Base-by-base conservation (phyloP, 352 stramenopile species). In the Phytophthora pseudosyringae region DNA sequence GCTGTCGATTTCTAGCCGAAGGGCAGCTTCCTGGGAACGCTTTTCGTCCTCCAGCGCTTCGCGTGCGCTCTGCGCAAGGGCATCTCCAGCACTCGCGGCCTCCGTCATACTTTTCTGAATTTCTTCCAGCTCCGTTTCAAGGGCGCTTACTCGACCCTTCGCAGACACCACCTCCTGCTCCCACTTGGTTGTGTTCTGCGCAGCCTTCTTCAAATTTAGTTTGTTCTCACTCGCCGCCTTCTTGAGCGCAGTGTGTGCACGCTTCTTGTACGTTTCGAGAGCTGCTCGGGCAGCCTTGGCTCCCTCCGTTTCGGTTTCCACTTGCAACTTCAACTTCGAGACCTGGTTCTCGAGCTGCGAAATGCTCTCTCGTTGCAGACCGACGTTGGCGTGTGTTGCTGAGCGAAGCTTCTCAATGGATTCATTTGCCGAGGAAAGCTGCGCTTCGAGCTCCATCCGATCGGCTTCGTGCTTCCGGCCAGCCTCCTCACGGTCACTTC, bases 181-280 rank as follows among this genome's bases (percentile, higher is more conserved):
- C 11, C 89, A 68, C 57, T 83, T 67, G 3, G 59, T 72, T 26
- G 67, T 71, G 41, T 69, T 78, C 29, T 88, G 66, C 0, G 69
- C 62, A 31, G 72, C 69, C 39, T 89, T 82, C 46, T 83, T 80
- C 53, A 89, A 63, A 63, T 67, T 89, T 56, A 81, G 48, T 39
- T 87, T 89, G 64, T 71, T 85, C 46, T 92, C 86, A 59, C 59
- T 77, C 4, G 77, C 88, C 32, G 83, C 77, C 49, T 93, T 94
- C 71, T 94, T 94, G 15, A 94, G 47, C 13, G 86, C 86, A 3
- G 75, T 88, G 31, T 88, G 81, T 0, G 86, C 86, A 18, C 86
- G 81, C 59, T 90, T 91, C 75, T 91, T 93, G 73, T 94, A 94
- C 41, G 75, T 77, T 59, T 91, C 86, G 15, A 94, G 71, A n/a